Evolutionary conservation across 2,329 filamentous ascomycete species (phyloP).

Genomic region (Chalara sp.): DNA sequence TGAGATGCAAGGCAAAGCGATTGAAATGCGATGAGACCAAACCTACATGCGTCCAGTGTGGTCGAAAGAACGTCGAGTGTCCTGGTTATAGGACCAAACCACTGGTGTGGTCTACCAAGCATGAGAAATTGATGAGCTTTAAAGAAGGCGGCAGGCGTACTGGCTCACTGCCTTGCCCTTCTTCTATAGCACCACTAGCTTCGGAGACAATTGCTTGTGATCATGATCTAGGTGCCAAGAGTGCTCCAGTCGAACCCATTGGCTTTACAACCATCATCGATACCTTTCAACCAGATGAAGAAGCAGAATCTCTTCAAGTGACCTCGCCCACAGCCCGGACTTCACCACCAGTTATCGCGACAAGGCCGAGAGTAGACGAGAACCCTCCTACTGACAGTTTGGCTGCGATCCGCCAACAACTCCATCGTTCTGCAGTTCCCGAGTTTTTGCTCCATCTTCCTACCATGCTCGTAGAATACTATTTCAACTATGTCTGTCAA

Average conservation of each 20-base stretch:
- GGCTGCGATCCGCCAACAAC: slow-evolving; percentile 20
- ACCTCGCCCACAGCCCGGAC: neutral
- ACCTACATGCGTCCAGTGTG: slow-evolving; percentile 21
- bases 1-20: slow-evolving; percentile 23
- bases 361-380: slow-evolving; percentile 3
- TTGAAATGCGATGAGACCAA: slow-evolving; percentile 26
- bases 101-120: slow-evolving; percentile 24
- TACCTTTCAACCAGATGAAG: neutral
- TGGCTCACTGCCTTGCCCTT: slow-evolving; percentile 6
- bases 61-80: slow-evolving; percentile 17
- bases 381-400: slow-evolving; percentile 18
- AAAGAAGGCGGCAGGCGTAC: neutral
- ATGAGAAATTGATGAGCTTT: slow-evolving; percentile 17
- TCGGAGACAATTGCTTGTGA: neutral
- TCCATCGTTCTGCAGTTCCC: slow-evolving; percentile 19
- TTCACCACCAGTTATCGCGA: neutral
- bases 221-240: neutral
- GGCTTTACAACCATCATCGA: neutral
- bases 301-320: neutral
- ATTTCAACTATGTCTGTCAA: slow-evolving; percentile 55
- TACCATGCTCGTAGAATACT: slow-evolving; percentile 53
- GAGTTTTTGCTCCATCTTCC: slow-evolving; percentile 28
- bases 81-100: slow-evolving; percentile 21
- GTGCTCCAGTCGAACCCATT: neutral
- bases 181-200: slow-evolving; percentile 3